phyloP scores from a whole-genome alignment of 768 basidiomycete genomes.

The Lanmaoa pseudosensibilis region DNA sequence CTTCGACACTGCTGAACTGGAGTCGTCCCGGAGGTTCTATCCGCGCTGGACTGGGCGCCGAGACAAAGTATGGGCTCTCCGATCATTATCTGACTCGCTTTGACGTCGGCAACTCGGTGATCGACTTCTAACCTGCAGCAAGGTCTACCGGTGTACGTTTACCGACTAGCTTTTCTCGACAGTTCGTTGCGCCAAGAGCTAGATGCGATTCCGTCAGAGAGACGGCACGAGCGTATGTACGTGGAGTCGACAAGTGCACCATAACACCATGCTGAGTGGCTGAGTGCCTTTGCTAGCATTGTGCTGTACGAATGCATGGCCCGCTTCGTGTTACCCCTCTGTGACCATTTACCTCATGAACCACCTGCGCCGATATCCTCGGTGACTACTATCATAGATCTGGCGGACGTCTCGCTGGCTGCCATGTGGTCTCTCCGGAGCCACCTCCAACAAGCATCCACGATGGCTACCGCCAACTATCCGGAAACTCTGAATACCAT shows the following conservation, averaged over 20 bases:
- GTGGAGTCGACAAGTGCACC: slow-evolving; percentile 21
- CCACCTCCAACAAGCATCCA: slow-evolving; percentile 74
- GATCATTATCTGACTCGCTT: not conserved
- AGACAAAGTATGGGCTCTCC: slow-evolving; percentile 55
- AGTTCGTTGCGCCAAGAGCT: slow-evolving; percentile 57
- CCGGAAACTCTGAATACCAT: slow-evolving; percentile 73
- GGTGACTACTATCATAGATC: slow-evolving; percentile 69
- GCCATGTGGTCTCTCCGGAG: slow-evolving; percentile 68
- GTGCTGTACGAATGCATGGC: slow-evolving; percentile 67
- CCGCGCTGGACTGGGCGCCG: slow-evolving; percentile 80
- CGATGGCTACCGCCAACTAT: slow-evolving; percentile 77
- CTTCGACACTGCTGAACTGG: slow-evolving; percentile 61
- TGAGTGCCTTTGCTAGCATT: slow-evolving; percentile 41
- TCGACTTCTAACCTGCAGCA: slow-evolving; percentile 37
- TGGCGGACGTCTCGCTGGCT: slow-evolving; percentile 58
- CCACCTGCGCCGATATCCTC: slow-evolving; percentile 56
- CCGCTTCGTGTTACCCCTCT: slow-evolving; percentile 64
- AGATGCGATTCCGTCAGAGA: slow-evolving; percentile 48
- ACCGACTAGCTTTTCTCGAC: slow-evolving; percentile 61
- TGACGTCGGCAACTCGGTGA: not conserved
- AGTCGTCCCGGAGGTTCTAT: slow-evolving; percentile 61
- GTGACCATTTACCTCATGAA: slow-evolving; percentile 56
- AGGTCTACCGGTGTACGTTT: slow-evolving; percentile 77
- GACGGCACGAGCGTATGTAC: slow-evolving; percentile 71
- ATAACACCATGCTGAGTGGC: not conserved